Percentiles rank a stretch among this genome's conserved stretches.
These are phyloP conservation scores for Byssoonygena ceratinophila DNA, from an alignment of 2,329 filamentous ascomycete genomes.

Conservation along the genomic window DNA sequence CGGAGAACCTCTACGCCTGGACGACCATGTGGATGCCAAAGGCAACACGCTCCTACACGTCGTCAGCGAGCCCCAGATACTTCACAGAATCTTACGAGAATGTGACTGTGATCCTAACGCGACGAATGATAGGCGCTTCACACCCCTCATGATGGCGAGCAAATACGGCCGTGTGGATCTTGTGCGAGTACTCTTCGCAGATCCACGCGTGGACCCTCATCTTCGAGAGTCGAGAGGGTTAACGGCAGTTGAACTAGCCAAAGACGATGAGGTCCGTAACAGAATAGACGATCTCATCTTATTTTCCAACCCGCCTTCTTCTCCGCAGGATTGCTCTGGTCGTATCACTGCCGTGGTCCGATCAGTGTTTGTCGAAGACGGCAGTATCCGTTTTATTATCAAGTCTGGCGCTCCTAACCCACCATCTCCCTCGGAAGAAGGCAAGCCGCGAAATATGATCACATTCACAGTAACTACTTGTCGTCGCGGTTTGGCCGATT, in stretches of 20 bases:
- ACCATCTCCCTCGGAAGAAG: slow-evolving; percentile 32
- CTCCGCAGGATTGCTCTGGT: slow-evolving; percentile 54
- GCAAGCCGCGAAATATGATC: slow-evolving; percentile 49
- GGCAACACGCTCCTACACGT: slow-evolving; percentile 95
- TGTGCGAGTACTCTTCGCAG: slow-evolving; percentile 76
- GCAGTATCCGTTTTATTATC: slow-evolving; percentile 79
- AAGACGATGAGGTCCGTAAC: slow-evolving; percentile 95
- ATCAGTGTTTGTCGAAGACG: slow-evolving; percentile 95
- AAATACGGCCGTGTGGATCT: slow-evolving; percentile 95
- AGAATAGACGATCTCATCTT: slow-evolving; percentile 88
- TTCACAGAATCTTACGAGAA: slow-evolving; percentile 61
- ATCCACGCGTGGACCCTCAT: slow-evolving; percentile 74
- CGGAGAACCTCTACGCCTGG: slow-evolving; percentile 68
- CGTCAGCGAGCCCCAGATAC: slow-evolving; percentile 72
- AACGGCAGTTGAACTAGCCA: slow-evolving; percentile 90
- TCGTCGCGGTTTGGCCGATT: slow-evolving; percentile 74
- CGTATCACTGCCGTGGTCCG: slow-evolving; percentile 86
- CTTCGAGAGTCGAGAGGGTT: slow-evolving; percentile 77
- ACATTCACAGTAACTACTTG: slow-evolving; percentile 88
- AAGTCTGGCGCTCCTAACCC: slow-evolving; percentile 75
- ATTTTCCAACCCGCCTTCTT: slow-evolving; percentile 53
- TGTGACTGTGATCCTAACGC: slow-evolving; percentile 96
- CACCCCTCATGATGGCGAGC: slow-evolving; percentile 92
- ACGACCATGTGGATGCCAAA: slow-evolving; percentile 85
- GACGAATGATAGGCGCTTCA: slow-evolving; percentile 88